phyloP scores from a whole-genome alignment of 352 stramenopile genomes.

The Phytophthora boehmeriae region DNA sequence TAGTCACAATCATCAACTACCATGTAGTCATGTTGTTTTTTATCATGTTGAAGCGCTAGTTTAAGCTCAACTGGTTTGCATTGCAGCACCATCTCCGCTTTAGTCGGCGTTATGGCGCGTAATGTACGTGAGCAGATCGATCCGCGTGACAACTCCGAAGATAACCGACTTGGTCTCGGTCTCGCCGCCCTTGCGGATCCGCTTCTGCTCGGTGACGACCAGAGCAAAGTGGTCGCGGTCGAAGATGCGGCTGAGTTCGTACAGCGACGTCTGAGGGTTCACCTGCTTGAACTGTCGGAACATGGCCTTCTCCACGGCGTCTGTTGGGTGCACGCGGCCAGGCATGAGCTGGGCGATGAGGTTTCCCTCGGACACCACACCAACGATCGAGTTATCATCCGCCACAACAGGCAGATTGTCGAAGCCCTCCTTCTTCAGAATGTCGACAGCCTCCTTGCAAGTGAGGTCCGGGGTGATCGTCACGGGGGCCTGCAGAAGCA shows the following conservation, averaged over 20 bases:
- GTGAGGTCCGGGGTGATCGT: conserved; percentile 92
- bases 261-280: conserved; percentile 88
- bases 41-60: conserved; percentile 19
- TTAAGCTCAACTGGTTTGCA: neutral
- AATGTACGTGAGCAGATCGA: conserved; percentile 97
- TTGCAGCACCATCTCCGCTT: neutral
- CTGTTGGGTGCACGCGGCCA: conserved; percentile 85
- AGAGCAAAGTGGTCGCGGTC: conserved; percentile 97
- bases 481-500: conserved; percentile 89
- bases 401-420: conserved; percentile 82
- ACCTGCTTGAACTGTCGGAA: conserved; percentile 97
- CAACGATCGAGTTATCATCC: conserved; percentile 90
- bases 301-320: conserved; percentile 92
- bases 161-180: conserved; percentile 90
- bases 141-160: conserved; percentile 95
- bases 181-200: conserved; percentile 79
- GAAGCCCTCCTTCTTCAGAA: conserved; percentile 94
- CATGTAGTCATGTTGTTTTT: too few species aligned
- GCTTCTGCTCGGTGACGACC: conserved; percentile 93
- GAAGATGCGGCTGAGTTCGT: conserved; percentile 93
- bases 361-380: conserved; percentile 97
- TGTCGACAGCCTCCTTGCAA: conserved; percentile 94
- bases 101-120: conserved; percentile 61
- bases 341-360: conserved; percentile 92
- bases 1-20: conserved; percentile 3